A percentile compares a stretch with the other conserved stretches of the same genome.
Evolutionary conservation across 768 basidiomycete genomes (phyloP).

Genomic region (Candolleomyces efflorescens): DNA sequence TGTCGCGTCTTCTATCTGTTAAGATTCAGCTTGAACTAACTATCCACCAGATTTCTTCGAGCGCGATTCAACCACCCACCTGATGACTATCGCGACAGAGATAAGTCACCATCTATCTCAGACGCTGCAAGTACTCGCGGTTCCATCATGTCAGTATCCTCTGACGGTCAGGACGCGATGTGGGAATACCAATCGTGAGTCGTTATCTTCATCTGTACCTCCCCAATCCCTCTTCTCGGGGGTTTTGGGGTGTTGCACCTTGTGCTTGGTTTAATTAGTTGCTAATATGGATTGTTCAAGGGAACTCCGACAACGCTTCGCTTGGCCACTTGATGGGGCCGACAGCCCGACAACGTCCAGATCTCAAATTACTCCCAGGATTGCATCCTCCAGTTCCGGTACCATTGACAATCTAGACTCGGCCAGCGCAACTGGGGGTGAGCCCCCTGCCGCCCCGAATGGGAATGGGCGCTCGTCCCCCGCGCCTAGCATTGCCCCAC

Average conservation of each 20-base stretch:
- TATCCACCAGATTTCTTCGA: constrained; percentile 50
- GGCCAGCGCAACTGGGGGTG: neutral
- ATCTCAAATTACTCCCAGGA: constrained; percentile 8
- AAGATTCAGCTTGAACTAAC: neutral
- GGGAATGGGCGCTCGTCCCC: neutral
- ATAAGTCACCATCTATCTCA: constrained; percentile 14
- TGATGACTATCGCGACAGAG: constrained; percentile 4
- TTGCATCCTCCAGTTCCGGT: neutral
- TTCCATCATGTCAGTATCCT: constrained; percentile 22
- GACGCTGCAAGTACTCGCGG: constrained; percentile 17
- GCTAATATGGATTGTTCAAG: constrained; percentile 10
- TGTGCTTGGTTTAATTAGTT: no score
- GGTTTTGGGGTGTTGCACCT: no score
- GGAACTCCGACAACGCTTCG: constrained; percentile 22
- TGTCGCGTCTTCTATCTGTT: neutral
- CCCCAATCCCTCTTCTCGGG: no score
- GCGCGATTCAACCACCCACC: constrained; percentile 56
- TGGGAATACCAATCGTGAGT: constrained; percentile 28
- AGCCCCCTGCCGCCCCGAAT: neutral
- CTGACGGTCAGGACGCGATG: constrained; percentile 25
- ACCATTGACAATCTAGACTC: neutral
- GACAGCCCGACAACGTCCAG: neutral
- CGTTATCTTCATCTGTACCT: neutral
- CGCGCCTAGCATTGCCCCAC: constrained; percentile 14
- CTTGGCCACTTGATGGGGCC: constrained; percentile 14